Base-by-base conservation (phyloP, 2,329 filamentous ascomycete genomes). In the Calonectria leucothoes region DNA sequence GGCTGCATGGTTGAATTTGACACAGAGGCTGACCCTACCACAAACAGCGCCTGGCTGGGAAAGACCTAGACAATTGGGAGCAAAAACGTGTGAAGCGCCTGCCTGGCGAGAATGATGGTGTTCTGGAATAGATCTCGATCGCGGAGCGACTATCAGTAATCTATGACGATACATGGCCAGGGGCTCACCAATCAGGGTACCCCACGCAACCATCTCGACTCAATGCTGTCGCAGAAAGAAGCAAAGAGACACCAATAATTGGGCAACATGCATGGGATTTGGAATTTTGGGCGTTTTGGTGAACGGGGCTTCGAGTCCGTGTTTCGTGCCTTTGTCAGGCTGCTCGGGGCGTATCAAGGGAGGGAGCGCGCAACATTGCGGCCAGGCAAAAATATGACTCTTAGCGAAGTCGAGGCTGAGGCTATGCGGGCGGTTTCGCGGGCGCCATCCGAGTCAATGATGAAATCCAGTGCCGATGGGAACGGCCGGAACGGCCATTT, bases 61-160 rank as follows among this genome's bases (percentile, higher is more conserved):
- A 97, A 84, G 97, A 98, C 82, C 86, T 98, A 74, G 96, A 99
- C 81, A 91, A 95, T 82, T 99, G 97, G 97, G 96, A 98, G 84
- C 97, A 98, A 86, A 97, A 97, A 86, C 92, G 97, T 67, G 95
- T 98, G 14, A 92, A 98, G 87, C 89, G 97, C 82, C 89, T 98
- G 74, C 93, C 94, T 25, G 97, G 97, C 77, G 97, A 99, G 85
- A 94, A 91, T 74, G 96, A 99, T 83, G 96, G 96, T 39, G 90
- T 94, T 65, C 83, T 98, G 61, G 78, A 71, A 75, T 29, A 39
- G 61, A 55, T 70, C 52, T 45, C 59, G 61, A 70, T 70, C 66
- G 33, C 29, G 45, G 45, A 64, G 70, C 48, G 45, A 57, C 29
- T 51, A 64, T 68, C 55, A 64, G 2, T 11, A 55, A 55, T 51